Percentiles rank a stretch among this genome's conserved stretches.
Conservation (phyloP, 192 early-diverging fungal species). For the Diversispora eburnea region DNA sequence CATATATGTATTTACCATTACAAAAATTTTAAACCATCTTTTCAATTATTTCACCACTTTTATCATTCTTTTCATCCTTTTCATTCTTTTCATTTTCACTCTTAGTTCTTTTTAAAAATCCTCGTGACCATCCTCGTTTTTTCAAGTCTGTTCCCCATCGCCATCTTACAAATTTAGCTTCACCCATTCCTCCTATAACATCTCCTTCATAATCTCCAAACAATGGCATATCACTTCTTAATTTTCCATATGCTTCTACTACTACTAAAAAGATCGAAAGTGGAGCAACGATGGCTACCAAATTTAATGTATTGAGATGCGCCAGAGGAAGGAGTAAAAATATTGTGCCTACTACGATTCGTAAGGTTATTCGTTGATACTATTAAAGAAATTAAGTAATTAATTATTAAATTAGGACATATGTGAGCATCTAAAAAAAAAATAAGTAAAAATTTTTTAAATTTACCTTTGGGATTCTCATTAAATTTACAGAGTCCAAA, state of each 20-base stretch:
- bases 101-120: slow-evolving; percentile 9
- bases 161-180: slow-evolving; percentile 16
- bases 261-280: slow-evolving; percentile 23
- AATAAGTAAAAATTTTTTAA: neutral
- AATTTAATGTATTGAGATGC: slow-evolving; percentile 13
- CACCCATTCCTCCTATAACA: neutral
- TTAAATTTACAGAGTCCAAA: slow-evolving; percentile 20
- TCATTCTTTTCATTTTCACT: neutral
- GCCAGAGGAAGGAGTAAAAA: slow-evolving; percentile 24
- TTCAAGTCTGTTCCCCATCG: slow-evolving; percentile 8
- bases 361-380: slow-evolving; percentile 10
- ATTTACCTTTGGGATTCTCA: slow-evolving; percentile 30
- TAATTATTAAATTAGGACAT: no score
- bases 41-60: neutral
- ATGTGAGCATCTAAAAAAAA: neutral
- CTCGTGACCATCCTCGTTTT: neutral
- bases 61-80: neutral
- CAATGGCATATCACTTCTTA: slow-evolving; percentile 12
- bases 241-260: slow-evolving; percentile 29
- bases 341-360: slow-evolving; percentile 19
- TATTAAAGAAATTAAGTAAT: no score
- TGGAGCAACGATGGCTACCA: neutral
- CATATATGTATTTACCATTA: no score
- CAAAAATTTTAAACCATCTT: no score
- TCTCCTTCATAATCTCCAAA: slow-evolving; percentile 9